Conservation (phyloP, 2,329 filamentous ascomycete species). For the Madurella fahalii region DNA sequence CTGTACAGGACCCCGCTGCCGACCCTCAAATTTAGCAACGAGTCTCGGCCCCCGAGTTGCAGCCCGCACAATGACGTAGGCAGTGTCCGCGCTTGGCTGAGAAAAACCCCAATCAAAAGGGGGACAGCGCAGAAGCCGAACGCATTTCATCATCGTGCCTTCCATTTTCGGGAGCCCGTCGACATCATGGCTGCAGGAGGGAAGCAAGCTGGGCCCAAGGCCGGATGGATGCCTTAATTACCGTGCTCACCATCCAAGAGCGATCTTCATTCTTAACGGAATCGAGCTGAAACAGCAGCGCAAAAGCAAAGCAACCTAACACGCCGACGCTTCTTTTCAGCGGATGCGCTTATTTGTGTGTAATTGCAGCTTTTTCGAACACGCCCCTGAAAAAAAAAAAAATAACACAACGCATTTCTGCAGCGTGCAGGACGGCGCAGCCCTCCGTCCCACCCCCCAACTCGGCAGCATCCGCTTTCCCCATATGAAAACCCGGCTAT, state of each 20-base stretch:
- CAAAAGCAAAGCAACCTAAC: too few relatives aligned
- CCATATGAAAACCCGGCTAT: background rate
- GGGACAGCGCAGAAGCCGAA: background rate
- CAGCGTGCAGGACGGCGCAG: background rate
- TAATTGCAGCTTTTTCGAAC: background rate
- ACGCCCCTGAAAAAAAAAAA: background rate
- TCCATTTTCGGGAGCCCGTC: background rate
- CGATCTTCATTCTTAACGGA: too few relatives aligned
- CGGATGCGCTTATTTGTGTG: too few relatives aligned
- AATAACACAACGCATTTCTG: background rate
- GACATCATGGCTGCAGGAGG: background rate
- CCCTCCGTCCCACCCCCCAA: background rate
- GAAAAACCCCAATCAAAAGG: background rate
- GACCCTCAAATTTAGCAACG: constrained; percentile 2
- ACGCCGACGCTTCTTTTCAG: too few relatives aligned
- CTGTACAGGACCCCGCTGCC: too few relatives aligned
- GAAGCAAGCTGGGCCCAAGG: too few relatives aligned
- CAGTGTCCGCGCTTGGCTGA: background rate
- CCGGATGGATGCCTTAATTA: too few relatives aligned
- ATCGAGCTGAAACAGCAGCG: too few relatives aligned
- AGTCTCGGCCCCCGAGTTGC: background rate
- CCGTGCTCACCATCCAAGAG: too few relatives aligned
- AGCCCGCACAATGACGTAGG: constrained; percentile 4
- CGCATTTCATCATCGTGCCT: constrained; percentile 16
- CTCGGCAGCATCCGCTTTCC: constrained; percentile 4